Base-by-base conservation (phyloP, 768 basidiomycete species). In the Leccinum broughii region DNA sequence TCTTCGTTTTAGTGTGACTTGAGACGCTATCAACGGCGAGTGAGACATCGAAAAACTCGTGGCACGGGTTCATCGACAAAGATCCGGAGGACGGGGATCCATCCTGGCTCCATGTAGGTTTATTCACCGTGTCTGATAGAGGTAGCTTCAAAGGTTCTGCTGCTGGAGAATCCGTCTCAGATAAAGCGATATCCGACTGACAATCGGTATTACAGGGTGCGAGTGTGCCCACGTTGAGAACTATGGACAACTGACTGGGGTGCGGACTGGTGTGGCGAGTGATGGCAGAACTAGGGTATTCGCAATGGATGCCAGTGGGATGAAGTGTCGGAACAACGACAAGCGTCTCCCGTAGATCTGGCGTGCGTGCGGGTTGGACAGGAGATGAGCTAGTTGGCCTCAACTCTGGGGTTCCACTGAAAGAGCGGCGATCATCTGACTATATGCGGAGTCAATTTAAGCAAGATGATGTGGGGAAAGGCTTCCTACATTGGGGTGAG, bases 401-500 rank as follows among this genome's bases (percentile, higher is more conserved):
- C 35, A 54, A 49, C 35, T 65, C 67, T 11, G 59, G 63, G 5
- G 62, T 67, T 14, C 52, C 49, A 3, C 3, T 11, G 9, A 53
- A 46, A 9, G 62, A 61, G 37, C 28, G 56, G 10, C 4, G 56
- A 49, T 54, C 30, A 53, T 62, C 56, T 41, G 63, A 61, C 69
- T 70, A 41, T 54, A 51, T 51, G 55, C 22, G 39, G 28, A 54
- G 50, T 56, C 57, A 59, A 58, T 48, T 41, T 61, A 53, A 55
- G 50, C 17, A 54, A 10, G 20, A 50, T 14, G 11, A 34, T 5
- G 20, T 6, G 20, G 17, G 15, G 59, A 66, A 69, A 39, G 64
- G 44, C 39, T 46, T 48, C 60, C 70, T 71, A 64, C 81, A 75
- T 68, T 66, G 69, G 75, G 57, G 14, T 3, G 48, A 49, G 60